phyloP scores from a whole-genome alignment of 805 yeast genomes.

The Wickerhamomyces ciferrii region DNA sequence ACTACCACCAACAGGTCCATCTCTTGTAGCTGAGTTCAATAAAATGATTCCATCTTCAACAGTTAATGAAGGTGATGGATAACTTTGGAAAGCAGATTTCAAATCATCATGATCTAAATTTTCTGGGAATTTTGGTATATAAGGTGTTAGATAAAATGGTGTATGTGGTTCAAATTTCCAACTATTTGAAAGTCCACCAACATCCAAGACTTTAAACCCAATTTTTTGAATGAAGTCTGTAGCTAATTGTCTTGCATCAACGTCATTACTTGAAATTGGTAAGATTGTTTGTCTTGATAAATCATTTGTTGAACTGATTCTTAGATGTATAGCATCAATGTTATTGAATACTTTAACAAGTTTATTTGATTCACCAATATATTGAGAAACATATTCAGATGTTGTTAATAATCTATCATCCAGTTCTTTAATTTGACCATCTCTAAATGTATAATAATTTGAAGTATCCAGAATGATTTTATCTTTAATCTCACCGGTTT shows the following conservation, averaged over 20 bases:
- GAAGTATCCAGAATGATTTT: not conserved
- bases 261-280: not conserved
- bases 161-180: not conserved
- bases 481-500: not conserved
- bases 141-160: not conserved
- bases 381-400: not conserved
- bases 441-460: not conserved
- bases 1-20: not conserved
- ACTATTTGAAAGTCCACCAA: not conserved
- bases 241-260: not conserved
- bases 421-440: not conserved
- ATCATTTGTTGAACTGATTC: not conserved
- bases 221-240: not conserved
- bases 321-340: not conserved
- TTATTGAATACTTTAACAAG: not conserved
- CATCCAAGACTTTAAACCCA: no score
- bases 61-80: not conserved
- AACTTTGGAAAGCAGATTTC: not conserved
- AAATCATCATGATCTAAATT: not conserved
- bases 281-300: not conserved
- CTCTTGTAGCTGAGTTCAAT: not conserved
- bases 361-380: not conserved
- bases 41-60: not conserved
- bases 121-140: not conserved
- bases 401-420: not conserved